Evolutionary conservation across 805 yeast species (phyloP), one percentile per base, ranked within the genome.

Genomic region (Clavispora asparagi): DNA sequence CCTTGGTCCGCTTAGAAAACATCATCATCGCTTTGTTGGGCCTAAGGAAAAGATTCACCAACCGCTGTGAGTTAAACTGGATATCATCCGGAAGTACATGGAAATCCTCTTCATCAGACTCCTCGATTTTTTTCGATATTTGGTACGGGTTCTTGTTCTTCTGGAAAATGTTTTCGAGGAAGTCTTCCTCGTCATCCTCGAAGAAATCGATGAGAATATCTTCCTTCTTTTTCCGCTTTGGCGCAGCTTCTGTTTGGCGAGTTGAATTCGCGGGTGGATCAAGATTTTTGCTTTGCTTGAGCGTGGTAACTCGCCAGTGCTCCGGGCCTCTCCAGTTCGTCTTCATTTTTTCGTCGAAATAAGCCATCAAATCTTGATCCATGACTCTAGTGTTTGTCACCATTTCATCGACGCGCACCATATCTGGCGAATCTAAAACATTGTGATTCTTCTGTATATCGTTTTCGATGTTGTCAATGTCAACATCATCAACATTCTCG

Each of bases 291-390:
- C 68, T 53, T 52, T 73, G 73, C 56, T 80, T 83, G 38, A 55
- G 50, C 35, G 52, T 50, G 5, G 56, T 31, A 12, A 92, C 85
- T 64, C 85, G 86, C 97, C 97, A 92, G 65, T 88, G 95, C 53
- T 87, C 92, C 12, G 92, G 76, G 8, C 97, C 97, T 27, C 95
- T 78, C 97, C 97, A 91, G 60, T 81, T 85, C 29, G 73, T 67
- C 47, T 74, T 78, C 64, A 88, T 72, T 17, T 81, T 75, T 44
- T 81, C 82, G 60, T 90, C 96, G 63, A 89, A 89, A 60, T 88
- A 85, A 2, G 90, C 85, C 78, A 87, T 80, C 37, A 88, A 65
- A 56, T 83, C 87, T 41, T 73, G 74, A 55, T 82, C 87, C 52
- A 79, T 65, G 25, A 73, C 68, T 46, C 48, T 53, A 11, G 47